Percentiles rank a stretch among this genome's conserved stretches.
These are phyloP conservation scores for Hyphodiscus sp. DNA, from an alignment of 2,329 filamentous ascomycete genomes.

Conservation along the genomic window DNA sequence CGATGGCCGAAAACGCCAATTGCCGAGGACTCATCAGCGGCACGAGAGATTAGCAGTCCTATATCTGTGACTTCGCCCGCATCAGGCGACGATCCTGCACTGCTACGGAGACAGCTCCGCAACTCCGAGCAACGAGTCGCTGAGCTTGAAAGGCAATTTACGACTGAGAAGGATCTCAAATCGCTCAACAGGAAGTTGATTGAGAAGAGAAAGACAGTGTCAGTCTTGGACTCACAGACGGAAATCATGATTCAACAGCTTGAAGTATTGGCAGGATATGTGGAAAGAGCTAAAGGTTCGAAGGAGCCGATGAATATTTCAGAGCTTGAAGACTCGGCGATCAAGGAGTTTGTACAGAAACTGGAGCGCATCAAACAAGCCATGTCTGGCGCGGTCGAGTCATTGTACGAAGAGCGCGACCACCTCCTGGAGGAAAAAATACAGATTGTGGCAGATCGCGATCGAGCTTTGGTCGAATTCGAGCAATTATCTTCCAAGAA, in stretches of 20 bases:
- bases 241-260: conserved; percentile 93
- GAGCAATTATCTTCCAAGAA: conserved; percentile 94
- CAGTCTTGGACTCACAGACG: conserved; percentile 85
- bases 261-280: conserved; percentile 80
- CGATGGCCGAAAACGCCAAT: conserved; percentile 64
- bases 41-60: conserved; percentile 65
- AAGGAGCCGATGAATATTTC: conserved; percentile 74
- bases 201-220: conserved; percentile 94
- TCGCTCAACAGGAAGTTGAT: conserved; percentile 79
- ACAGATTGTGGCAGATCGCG: conserved; percentile 75
- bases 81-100: conserved; percentile 54
- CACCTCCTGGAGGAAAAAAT: conserved; percentile 79
- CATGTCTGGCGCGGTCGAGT: conserved; percentile 52
- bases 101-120: conserved; percentile 69
- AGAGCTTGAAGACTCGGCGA: conserved; percentile 80
- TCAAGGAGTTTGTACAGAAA: conserved; percentile 83
- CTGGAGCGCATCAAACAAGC: conserved; percentile 54
- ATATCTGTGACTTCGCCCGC: conserved; percentile 54
- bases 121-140: conserved; percentile 78
- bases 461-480: conserved; percentile 90
- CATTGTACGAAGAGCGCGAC: conserved; percentile 65
- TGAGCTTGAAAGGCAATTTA: conserved; percentile 77
- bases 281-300: conserved; percentile 78
- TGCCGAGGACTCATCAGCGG: conserved; percentile 44
- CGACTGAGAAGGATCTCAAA: conserved; percentile 40